Conservation (phyloP, 225 moss, liverwort and hornwort species). For the Physcomitrium patens region DNA sequence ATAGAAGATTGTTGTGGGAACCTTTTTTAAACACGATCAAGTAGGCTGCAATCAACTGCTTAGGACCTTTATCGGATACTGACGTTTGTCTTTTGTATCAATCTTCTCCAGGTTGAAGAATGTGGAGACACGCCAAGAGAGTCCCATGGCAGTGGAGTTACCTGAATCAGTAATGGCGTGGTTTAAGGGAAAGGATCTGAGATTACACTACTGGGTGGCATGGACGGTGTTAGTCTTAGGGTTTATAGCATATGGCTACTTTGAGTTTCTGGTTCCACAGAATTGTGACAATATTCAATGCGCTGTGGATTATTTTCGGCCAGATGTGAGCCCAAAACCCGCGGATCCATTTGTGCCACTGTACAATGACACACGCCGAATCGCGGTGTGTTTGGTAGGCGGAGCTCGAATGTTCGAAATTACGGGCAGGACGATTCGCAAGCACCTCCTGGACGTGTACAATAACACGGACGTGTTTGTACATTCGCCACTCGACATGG, state of each 20-base stretch:
- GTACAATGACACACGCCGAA: constrained; percentile 31
- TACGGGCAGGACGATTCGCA: constrained; percentile 61
- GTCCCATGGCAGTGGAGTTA: too few species aligned
- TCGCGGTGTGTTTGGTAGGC: constrained; percentile 80
- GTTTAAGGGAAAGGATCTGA: constrained; percentile 18
- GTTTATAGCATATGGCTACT: constrained; percentile 14
- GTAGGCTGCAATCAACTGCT: too few species aligned
- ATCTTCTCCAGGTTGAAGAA: neutral
- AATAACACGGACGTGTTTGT: constrained; percentile 66
- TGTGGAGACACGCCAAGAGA: neutral
- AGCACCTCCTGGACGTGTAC: constrained; percentile 58
- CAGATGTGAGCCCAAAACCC: neutral
- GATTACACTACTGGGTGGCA: constrained; percentile 21
- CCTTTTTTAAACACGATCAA: too few species aligned
- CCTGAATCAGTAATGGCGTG: constrained; percentile 19
- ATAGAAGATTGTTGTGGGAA: too few species aligned
- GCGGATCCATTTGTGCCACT: neutral
- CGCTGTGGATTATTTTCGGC: neutral
- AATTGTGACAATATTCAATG: neutral
- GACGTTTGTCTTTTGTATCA: too few species aligned
- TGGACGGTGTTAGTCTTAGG: constrained; percentile 17
- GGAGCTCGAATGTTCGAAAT: constrained; percentile 72
- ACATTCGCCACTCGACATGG: constrained; percentile 55
- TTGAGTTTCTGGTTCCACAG: constrained; percentile 1
- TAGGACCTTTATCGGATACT: too few species aligned